phyloP scores from a whole-genome alignment of 345 rosid genomes.

The Corchorus olitorius region DNA sequence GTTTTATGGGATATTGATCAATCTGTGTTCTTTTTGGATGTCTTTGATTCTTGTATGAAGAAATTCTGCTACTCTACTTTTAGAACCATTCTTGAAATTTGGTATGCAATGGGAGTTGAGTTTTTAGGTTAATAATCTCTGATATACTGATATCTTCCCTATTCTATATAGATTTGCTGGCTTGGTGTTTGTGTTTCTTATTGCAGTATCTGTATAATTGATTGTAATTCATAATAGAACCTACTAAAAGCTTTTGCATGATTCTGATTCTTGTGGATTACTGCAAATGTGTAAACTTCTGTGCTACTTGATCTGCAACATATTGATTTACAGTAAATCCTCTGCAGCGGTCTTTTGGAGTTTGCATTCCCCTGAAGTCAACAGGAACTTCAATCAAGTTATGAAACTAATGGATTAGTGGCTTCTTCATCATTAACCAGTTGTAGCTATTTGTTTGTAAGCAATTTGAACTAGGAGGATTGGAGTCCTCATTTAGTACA shows the following conservation, averaged over 20 bases:
- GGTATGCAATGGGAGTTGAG: not conserved
- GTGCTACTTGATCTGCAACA: not conserved
- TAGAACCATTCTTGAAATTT: not conserved
- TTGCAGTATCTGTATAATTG: not conserved
- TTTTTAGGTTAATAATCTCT: not conserved
- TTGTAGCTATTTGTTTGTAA: not conserved
- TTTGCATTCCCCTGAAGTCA: not conserved
- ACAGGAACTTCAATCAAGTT: not conserved
- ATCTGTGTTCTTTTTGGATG: not conserved
- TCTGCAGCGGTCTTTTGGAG: not conserved
- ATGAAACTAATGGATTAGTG: too few species aligned
- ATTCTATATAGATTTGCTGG: constrained; percentile 4
- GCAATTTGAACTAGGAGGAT: not conserved
- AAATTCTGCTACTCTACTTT: not conserved
- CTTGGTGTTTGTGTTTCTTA: too few species aligned
- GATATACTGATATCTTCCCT: not conserved
- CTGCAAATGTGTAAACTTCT: too few species aligned
- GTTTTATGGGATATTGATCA: constrained; percentile 2
- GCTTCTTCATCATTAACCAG: too few species aligned
- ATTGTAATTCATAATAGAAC: not conserved
- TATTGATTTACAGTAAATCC: not conserved
- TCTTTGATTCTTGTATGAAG: not conserved
- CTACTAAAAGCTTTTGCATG: not conserved
- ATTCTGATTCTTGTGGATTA: not conserved
- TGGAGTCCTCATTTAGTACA: constrained; percentile 11